Evolutionary conservation across 2,329 filamentous ascomycete species (phyloP).

Genomic region (Pyrenophora seminiperda): DNA sequence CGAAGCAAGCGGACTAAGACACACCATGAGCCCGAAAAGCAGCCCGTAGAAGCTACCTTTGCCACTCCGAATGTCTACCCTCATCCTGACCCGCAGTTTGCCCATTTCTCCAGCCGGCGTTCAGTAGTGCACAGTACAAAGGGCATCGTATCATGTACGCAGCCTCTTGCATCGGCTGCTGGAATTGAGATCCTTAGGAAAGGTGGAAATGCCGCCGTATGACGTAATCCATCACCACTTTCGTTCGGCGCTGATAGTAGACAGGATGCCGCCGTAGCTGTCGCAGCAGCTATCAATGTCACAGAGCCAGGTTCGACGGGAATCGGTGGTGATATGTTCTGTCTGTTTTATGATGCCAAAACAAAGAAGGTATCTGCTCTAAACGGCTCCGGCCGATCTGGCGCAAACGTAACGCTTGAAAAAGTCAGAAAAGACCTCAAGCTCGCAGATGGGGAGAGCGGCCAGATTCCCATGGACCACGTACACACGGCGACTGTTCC

Average conservation of each 20-base stretch:
- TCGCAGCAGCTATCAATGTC: slow-evolving; percentile 89
- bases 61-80: slow-evolving; percentile 54
- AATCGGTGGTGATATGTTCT: slow-evolving; percentile 97
- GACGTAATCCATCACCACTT: slow-evolving; percentile 45
- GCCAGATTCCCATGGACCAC: slow-evolving; percentile 73
- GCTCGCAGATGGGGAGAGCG: slow-evolving; percentile 61
- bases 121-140: slow-evolving; percentile 93
- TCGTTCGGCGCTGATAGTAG: slow-evolving; percentile 4
- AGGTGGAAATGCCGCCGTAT: slow-evolving; percentile 90
- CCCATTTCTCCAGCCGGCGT: slow-evolving; percentile 75
- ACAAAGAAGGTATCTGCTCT: slow-evolving; percentile 81
- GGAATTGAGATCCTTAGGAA: slow-evolving; percentile 82
- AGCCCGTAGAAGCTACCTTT: slow-evolving; percentile 16
- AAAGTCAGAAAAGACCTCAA: slow-evolving; percentile 72
- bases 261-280: slow-evolving; percentile 93
- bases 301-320: slow-evolving; percentile 93
- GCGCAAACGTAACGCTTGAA: slow-evolving; percentile 70
- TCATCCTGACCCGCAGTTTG: slow-evolving; percentile 58
- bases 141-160: slow-evolving; percentile 87
- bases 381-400: slow-evolving; percentile 90
- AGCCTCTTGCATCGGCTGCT: slow-evolving; percentile 86
- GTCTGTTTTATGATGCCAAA: slow-evolving; percentile 85
- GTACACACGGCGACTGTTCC: slow-evolving; percentile 85
- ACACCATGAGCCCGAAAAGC: slow-evolving; percentile 9
- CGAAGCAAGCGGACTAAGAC: slow-evolving; percentile 21